Evolutionary conservation across 495 filamentous ascomycete species (phyloP).

Genomic region (Entonaema liquescens): DNA sequence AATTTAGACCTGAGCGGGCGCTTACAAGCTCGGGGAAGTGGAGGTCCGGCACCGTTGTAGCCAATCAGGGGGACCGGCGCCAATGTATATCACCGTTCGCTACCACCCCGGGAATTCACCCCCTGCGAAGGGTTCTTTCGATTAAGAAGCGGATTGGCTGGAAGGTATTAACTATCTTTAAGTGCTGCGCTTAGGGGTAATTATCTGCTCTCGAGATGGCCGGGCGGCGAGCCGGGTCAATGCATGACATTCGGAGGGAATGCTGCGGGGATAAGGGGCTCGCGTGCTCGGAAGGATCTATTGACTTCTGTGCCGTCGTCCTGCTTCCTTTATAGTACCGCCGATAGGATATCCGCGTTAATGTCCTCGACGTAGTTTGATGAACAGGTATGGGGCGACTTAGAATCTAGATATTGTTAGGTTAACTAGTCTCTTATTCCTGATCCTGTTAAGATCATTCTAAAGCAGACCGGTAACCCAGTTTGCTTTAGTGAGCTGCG

Average conservation of each 20-base stretch:
- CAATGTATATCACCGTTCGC: conserved; percentile 18
- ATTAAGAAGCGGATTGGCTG: conserved; percentile 13
- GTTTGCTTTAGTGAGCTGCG: background rate
- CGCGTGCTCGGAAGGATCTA: conserved; percentile 2
- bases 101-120: conserved; percentile 12
- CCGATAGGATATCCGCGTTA: background rate
- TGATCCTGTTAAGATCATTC: background rate
- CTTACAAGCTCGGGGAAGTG: conserved; percentile 27
- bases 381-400: too few relatives aligned
- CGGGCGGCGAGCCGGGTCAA: background rate
- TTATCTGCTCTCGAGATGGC: background rate
- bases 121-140: background rate
- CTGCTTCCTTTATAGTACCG: background rate
- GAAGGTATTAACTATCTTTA: conserved; percentile 7
- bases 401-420: background rate
- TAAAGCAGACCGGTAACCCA: background rate
- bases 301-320: conserved; percentile 1
- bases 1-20: conserved; percentile 35
- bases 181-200: conserved; percentile 6
- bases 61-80: conserved; percentile 14
- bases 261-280: conserved; percentile 13
- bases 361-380: background rate
- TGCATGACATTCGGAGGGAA: conserved; percentile 26
- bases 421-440: background rate
- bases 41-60: background rate